Percentiles rank a stretch among this genome's conserved stretches.
Evolutionary conservation across 208 protist genomes (phyloP).

Genomic region (Trypanosoma rangeli): DNA sequence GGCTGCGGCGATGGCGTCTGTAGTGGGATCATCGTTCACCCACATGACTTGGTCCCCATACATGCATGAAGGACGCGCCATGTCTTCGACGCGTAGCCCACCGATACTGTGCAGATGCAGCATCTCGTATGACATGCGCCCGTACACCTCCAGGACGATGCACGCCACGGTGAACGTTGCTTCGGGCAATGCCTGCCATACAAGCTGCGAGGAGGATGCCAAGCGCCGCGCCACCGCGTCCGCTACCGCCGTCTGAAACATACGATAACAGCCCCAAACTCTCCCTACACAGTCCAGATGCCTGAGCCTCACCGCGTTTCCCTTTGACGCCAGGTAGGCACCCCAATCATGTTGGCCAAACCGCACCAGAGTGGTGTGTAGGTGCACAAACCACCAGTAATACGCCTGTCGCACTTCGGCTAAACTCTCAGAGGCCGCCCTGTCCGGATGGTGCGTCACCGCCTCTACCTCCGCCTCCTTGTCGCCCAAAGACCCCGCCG

Average conservation of each 20-base stretch:
- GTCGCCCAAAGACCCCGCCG: too few species aligned
- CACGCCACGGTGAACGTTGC: not conserved
- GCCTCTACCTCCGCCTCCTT: not conserved
- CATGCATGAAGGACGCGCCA: not conserved
- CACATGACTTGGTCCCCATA: not conserved
- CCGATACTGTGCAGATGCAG: not conserved
- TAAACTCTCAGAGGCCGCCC: not conserved
- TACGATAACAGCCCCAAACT: slow-evolving; percentile 18
- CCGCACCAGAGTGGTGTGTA: slow-evolving; percentile 15
- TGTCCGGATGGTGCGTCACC: not conserved
- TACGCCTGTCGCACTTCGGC: not conserved
- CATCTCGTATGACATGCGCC: not conserved
- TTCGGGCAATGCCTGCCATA: slow-evolving; percentile 6
- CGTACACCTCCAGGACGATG: slow-evolving; percentile 9
- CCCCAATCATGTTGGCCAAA: slow-evolving; percentile 24
- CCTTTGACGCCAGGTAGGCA: not conserved
- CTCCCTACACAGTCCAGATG: not conserved
- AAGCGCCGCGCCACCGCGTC: slow-evolving; percentile 13
- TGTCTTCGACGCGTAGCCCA: not conserved
- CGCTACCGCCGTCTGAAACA: slow-evolving; percentile 17
- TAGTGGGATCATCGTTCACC: not conserved
- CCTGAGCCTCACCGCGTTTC: not conserved
- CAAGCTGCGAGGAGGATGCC: not conserved
- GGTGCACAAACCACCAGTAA: slow-evolving; percentile 30
- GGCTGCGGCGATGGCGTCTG: not conserved